These are phyloP conservation scores for Zalerion maritima DNA, from an alignment of 495 filamentous ascomycete species.

Conservation along the genomic window DNA sequence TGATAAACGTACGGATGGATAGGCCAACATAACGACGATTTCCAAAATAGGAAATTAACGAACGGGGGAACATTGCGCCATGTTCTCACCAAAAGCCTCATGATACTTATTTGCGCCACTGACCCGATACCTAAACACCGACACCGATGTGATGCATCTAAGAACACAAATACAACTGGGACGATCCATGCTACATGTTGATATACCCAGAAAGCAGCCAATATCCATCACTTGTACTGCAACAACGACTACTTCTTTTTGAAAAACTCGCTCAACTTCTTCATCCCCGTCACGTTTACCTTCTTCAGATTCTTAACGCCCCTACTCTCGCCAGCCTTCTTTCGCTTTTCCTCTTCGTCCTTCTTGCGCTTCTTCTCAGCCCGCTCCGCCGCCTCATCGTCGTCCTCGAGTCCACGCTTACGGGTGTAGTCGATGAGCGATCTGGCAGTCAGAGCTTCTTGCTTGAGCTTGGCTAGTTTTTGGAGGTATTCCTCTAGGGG, in stretches of 20 bases:
- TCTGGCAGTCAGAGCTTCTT: constrained; percentile 52
- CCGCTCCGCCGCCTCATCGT: constrained; percentile 56
- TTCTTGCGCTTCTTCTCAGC: constrained; percentile 64
- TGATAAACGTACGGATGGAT: no score
- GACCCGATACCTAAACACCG: no score
- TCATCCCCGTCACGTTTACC: constrained; percentile 83
- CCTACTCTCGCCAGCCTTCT: constrained; percentile 54
- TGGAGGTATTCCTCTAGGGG: constrained; percentile 53
- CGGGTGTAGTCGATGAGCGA: constrained; percentile 56
- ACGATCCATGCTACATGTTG: no score
- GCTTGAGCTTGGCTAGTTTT: constrained; percentile 45
- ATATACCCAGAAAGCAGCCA: no score
- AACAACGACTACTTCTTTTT: constrained; percentile 40
- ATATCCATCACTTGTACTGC: background rate
- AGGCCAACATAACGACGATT: no score
- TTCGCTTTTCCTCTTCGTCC: constrained; percentile 44
- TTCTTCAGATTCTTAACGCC: constrained; percentile 71
- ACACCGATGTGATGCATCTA: no score
- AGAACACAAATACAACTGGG: no score
- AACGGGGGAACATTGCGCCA: no score
- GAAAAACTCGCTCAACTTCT: constrained; percentile 94
- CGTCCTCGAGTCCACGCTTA: constrained; percentile 57
- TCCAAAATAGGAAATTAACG: no score
- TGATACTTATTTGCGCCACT: no score
- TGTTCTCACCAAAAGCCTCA: no score